Base-by-base conservation (phyloP, 169 alveolate genomes). In the Plasmodium fragile region DNA sequence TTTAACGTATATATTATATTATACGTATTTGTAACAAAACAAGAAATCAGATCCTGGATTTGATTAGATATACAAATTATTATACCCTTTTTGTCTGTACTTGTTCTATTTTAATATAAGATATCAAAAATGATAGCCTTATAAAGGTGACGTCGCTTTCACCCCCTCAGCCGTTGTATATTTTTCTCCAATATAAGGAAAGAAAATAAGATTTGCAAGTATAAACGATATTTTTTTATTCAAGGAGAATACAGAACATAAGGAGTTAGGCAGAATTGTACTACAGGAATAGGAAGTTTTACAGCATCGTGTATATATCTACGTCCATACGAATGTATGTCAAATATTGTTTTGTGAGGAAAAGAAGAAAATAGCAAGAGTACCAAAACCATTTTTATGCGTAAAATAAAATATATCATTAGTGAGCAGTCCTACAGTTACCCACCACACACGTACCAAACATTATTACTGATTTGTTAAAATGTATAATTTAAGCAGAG, bases 401-500 rank as follows among this genome's bases (percentile, higher is more conserved):
- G 65, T 49, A 81, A 79, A 34, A 18, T 16, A 45, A 77, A 28
- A 39, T 77, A 32, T 11, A 18, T 77, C 18, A 77, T 1, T 16
- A 59, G 28, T 22, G 28, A 25, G 28, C 34, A 59, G 22, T 5
- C 22, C 55, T 78, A 39, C 18, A 78, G 39, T 34, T 78, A 39
- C 32, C 28, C 55, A 53, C 55, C 55, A 78, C 39, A 45, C 45
- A 45, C n/a, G 41, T 81, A n/a, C 39, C 28, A n/a, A 43, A 83
- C 28, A 45, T 18, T 70, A 83, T 59, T 73, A 77, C 18, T 53
- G 52, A 52, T 71, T 39, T 53, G 45, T 69, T 36, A 73, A 84
- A 53, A 84, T 84, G 93, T 45, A 22, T 45, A 84, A 89, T 43
- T 65, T 89, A 79, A 89, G 91, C 32, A 79, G 22, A 78, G 7